Percentiles rank a stretch among this genome's conserved stretches.
Conservation (phyloP, 768 basidiomycete genomes). For the Erythrobasidium yunnanense region DNA sequence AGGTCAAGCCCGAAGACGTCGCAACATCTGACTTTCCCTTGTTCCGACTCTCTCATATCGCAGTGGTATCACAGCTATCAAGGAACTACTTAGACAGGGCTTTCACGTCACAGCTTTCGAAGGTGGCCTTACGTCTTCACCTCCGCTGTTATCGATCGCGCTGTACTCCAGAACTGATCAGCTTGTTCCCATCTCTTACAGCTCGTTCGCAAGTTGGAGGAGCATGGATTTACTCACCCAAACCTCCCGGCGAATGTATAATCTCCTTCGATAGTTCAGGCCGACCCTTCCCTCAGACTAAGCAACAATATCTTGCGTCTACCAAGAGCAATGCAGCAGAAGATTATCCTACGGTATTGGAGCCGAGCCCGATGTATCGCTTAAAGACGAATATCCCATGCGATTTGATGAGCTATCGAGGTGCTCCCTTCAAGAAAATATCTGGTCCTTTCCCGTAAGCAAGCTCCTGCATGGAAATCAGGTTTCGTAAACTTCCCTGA, state of each 20-base stretch:
- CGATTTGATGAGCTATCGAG: background rate
- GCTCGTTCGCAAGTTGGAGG: conserved; percentile 23
- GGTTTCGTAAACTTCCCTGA: too few species aligned
- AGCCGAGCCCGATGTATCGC: conserved; percentile 31
- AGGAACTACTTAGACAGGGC: background rate
- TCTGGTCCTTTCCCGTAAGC: background rate
- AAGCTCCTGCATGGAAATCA: too few species aligned
- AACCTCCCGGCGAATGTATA: conserved; percentile 5
- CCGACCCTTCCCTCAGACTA: conserved; percentile 4
- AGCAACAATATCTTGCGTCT: background rate
- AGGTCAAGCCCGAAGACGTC: background rate
- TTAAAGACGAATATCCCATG: conserved; percentile 33
- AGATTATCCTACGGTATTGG: background rate
- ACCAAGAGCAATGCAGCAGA: background rate
- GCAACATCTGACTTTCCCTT: background rate
- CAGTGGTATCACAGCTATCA: conserved; percentile 21
- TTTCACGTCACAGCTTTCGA: conserved; percentile 13
- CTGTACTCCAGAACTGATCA: background rate
- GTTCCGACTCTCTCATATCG: background rate
- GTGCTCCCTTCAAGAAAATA: background rate
- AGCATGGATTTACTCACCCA: conserved; percentile 19
- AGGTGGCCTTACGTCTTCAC: background rate
- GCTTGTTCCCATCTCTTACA: background rate
- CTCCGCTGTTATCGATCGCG: background rate
- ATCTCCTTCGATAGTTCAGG: conserved; percentile 9